Evolutionary conservation across 2,329 filamentous ascomycete genomes (phyloP).

Genomic region (Davidsoniella australis): DNA sequence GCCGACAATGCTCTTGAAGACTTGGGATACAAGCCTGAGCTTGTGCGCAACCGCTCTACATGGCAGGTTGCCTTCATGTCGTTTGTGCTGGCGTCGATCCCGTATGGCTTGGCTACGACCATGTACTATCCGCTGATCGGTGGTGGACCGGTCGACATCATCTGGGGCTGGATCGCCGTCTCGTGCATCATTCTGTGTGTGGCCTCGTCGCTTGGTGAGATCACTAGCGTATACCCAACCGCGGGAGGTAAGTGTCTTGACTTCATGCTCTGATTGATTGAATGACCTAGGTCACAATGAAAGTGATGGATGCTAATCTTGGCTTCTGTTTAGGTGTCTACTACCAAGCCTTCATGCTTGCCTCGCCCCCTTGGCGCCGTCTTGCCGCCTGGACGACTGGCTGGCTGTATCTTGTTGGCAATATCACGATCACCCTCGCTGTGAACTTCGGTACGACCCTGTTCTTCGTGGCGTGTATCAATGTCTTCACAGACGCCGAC

Average conservation of each 20-base stretch:
- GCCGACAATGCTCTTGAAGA: slow-evolving; percentile 46
- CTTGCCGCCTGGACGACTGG: slow-evolving; percentile 55
- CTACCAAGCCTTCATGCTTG: slow-evolving; percentile 63
- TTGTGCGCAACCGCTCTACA: slow-evolving; percentile 47
- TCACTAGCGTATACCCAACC: slow-evolving; percentile 61
- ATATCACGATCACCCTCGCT: slow-evolving; percentile 69
- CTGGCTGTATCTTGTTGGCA: slow-evolving; percentile 63
- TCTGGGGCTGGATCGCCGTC: slow-evolving; percentile 56
- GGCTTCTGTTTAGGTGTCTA: slow-evolving; percentile 37
- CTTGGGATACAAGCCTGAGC: slow-evolving; percentile 49
- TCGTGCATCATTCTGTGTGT: slow-evolving; percentile 56
- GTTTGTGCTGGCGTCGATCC: slow-evolving; percentile 58
- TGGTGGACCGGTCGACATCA: slow-evolving; percentile 50
- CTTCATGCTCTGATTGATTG: not conserved
- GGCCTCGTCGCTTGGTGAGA: slow-evolving; percentile 53
- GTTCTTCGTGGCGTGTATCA: slow-evolving; percentile 37
- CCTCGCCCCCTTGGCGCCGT: slow-evolving; percentile 40
- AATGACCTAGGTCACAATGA: not conserved
- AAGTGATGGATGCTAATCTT: not conserved
- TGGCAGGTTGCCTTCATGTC: slow-evolving; percentile 59
- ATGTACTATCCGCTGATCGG: slow-evolving; percentile 48
- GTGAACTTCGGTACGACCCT: slow-evolving; percentile 67
- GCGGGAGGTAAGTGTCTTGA: slow-evolving; percentile 36
- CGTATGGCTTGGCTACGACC: slow-evolving; percentile 56
- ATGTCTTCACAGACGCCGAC: slow-evolving; percentile 32